Base-by-base conservation (phyloP, 108 stramenopile species). In the Nitzschia sp. region DNA sequence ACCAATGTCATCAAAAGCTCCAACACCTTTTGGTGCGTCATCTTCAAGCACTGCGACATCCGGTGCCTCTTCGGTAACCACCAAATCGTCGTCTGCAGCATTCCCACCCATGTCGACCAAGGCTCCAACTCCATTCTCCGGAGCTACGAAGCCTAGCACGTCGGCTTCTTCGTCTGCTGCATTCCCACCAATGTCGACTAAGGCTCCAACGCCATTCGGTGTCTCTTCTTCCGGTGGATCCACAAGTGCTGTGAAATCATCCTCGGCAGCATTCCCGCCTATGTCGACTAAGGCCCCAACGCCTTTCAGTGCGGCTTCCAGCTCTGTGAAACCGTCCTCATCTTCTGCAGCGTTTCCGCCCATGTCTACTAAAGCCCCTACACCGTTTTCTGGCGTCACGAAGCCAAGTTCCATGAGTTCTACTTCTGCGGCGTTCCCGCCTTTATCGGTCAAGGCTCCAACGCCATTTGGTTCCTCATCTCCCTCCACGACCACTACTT, bases 201-300 rank as follows among this genome's bases (percentile, higher is more conserved):
- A 70, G 56, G 80, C 86, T 21, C 85, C 86, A 26, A 84, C 71
- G 25, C 81, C 88, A 44, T 91, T 91, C 58, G 54, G 57, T 40
- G 63, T 34, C 29, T 34, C 29, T 3, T 34, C 29, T 34, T 40
- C 26, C 3, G 53, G 20, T 17, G 14, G n/a, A 17, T 17, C 14
- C 14, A 48, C 46, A 1, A 17, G n/a, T 15, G 6, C 46, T 17
- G 46, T 3, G 17, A 15, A 15, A 17, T 17, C 14, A 1, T 48
- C 46, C 6, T 48, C 54, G 11, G 53, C 24, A 10, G 66, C 74
- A 14, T 69, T 67, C 56, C 78, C 79, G 34, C 81, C 80, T 8
- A 76, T 72, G 80, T 76, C 78, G 2, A 24, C 67, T 1, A 55
- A 67, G 37, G 55, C 55, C 2, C 41, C 41, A 67, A 44, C 67